Evolutionary conservation across 805 yeast species (phyloP), one percentile per base, ranked within the genome.

Genomic region (Schwanniomyces vanrijiae): DNA sequence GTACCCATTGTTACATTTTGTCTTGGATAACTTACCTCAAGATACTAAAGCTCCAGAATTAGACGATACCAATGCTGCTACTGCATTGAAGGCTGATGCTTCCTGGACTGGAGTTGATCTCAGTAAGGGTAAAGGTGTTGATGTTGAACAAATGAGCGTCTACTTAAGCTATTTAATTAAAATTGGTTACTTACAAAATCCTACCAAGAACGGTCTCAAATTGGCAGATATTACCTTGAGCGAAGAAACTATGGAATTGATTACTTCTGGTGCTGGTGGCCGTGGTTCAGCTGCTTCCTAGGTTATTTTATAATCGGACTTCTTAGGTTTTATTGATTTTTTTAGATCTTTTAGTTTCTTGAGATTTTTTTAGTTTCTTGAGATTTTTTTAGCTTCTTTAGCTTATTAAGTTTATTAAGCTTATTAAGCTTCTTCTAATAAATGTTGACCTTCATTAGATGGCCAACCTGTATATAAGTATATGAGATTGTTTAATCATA

Each of bases 1-100:
- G 52, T 94, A 83, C 73, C 99, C 99, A 48, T 76, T 94, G 58
- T 75, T 94, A 56, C 98, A 94, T 70, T 89, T 94, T 73, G 98
- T 91, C 11, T 76, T 95, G 55, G 99, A 90, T 60, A 85, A 91
- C 62, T 78, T 94, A 60, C 97, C 97, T 5, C 86, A 84, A 51
- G 85, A 84, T 64, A 88, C 98, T 26, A 88, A 84, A 67, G 98
- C 99, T 9, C 98, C 99, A 2, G 97, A 92, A 66, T 77, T 94
- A 53, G 96, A 91, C 60, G 99, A 95, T 56, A 44, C 76, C 4
- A 91, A 94, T 64, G 88, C 98, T 1, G 79, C 75, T n/a, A 63
- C 64, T n/a, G 78, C 91, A 0, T 79, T 94, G 62, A 71, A 68
- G 48, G 73, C 66, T 21, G 97, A 90, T 62, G 66, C 73, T 5